phyloP scores from a whole-genome alignment of 306 rosid species.

The Spatholobus suberectus region DNA sequence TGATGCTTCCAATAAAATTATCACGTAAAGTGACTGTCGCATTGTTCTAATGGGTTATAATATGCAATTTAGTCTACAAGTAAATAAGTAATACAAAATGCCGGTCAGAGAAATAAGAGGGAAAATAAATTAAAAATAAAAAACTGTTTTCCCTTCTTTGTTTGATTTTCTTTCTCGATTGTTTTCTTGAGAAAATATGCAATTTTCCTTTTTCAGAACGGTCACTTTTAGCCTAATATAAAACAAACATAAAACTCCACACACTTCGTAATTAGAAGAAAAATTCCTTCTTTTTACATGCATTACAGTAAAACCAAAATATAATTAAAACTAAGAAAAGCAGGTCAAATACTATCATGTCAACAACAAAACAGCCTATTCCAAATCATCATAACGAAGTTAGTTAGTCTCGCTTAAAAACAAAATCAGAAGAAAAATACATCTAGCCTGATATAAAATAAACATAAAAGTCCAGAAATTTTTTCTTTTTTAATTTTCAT shows the following conservation, averaged over 20 bases:
- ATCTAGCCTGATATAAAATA: no score
- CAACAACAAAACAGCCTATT: no score
- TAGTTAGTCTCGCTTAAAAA: no score
- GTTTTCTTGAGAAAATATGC: background rate
- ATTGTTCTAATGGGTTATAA: slow-evolving; percentile 6
- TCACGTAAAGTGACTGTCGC: slow-evolving; percentile 11
- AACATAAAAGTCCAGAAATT: background rate
- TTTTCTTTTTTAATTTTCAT: background rate
- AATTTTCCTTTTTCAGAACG: no score
- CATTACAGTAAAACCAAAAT: no score
- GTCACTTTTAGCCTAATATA: no score
- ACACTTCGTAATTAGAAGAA: background rate
- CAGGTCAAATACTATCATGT: no score
- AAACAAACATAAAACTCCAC: background rate
- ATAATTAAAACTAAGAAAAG: no score
- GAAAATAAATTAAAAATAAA: no score
- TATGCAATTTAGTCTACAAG: slow-evolving; percentile 16
- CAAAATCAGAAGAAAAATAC: no score
- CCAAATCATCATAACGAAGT: no score
- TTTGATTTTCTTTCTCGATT: background rate
- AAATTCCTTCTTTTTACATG: background rate
- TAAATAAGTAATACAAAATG: slow-evolving; percentile 13
- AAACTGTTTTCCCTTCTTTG: background rate
- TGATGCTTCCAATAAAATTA: slow-evolving; percentile 33
- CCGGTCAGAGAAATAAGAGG: background rate